These are phyloP conservation scores for Psidium guajava DNA, from an alignment of 345 rosid genomes.

Conservation along the genomic window DNA sequence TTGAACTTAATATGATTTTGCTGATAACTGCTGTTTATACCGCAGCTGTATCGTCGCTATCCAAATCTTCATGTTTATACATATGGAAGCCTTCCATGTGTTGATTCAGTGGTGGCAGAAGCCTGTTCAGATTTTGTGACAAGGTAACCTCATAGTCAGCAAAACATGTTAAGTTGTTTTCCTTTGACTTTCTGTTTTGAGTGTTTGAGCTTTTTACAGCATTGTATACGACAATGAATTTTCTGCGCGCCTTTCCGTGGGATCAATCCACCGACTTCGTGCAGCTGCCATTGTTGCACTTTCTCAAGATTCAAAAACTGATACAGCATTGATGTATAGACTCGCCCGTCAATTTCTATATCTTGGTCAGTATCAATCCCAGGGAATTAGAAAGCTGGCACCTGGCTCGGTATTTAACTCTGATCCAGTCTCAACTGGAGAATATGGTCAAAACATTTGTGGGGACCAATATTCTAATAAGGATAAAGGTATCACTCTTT, in stretches of 20 bases:
- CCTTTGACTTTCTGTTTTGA: slow-evolving; percentile 1
- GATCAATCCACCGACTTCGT: slow-evolving; percentile 76
- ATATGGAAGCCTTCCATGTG: slow-evolving; percentile 84
- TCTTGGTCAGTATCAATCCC: slow-evolving; percentile 22
- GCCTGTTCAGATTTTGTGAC: slow-evolving; percentile 80
- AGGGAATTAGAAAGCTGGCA: background rate
- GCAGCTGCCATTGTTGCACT: slow-evolving; percentile 71
- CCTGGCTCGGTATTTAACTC: background rate
- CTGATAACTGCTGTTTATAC: background rate
- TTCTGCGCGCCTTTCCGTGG: slow-evolving; percentile 84
- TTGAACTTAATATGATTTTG: background rate
- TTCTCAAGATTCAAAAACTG: slow-evolving; percentile 54
- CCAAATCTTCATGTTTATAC: slow-evolving; percentile 70
- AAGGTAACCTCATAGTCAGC: slow-evolving; percentile 28
- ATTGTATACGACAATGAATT: slow-evolving; percentile 74
- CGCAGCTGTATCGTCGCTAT: slow-evolving; percentile 45
- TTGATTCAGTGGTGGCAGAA: slow-evolving; percentile 58
- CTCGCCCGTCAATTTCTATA: slow-evolving; percentile 63
- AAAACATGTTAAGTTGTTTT: background rate
- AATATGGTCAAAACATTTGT: slow-evolving; percentile 1
- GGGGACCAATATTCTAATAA: slow-evolving; percentile 7
- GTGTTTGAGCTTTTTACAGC: slow-evolving; percentile 45
- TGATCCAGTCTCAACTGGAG: slow-evolving; percentile 5
- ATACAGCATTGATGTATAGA: slow-evolving; percentile 47
- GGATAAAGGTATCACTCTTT: slow-evolving; percentile 11